Evolutionary conservation across 345 rosid genomes (phyloP).

Genomic region (Corymbia maculata): DNA sequence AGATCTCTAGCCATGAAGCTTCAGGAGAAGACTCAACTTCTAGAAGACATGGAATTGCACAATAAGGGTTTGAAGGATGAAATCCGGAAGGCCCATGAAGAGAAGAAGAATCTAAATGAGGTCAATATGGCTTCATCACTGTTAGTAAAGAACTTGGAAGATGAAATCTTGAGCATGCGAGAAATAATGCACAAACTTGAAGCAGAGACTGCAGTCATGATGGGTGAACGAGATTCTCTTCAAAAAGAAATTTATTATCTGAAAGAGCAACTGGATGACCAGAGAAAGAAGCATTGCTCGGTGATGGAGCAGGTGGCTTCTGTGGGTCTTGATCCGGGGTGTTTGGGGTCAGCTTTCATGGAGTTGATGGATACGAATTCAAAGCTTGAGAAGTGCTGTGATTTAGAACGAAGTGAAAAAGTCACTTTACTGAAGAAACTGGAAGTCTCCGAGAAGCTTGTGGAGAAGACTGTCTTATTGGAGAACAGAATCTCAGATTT

Average conservation of each 20-base stretch:
- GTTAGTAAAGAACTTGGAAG: constrained; percentile 54
- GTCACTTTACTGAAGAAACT: constrained; percentile 42
- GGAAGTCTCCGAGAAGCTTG: constrained; percentile 51
- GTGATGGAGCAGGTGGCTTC: constrained; percentile 68
- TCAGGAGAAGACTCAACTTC: constrained; percentile 38
- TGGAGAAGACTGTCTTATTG: constrained; percentile 53
- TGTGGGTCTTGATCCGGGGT: constrained; percentile 51
- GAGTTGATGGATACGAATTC: constrained; percentile 51
- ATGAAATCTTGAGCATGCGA: constrained; percentile 44
- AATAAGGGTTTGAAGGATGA: constrained; percentile 45
- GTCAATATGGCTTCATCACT: constrained; percentile 57
- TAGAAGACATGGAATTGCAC: constrained; percentile 54
- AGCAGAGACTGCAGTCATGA: constrained; percentile 65
- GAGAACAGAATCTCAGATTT: constrained; percentile 77
- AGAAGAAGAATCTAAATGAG: constrained; percentile 46
- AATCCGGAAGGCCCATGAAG: constrained; percentile 39
- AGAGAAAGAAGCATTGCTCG: constrained; percentile 45
- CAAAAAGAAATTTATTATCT: constrained; percentile 90
- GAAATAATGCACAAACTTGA: constrained; percentile 76
- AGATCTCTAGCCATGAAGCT: constrained; percentile 53
- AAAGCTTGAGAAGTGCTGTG: constrained; percentile 36
- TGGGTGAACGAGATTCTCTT: constrained; percentile 73
- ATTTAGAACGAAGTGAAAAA: constrained; percentile 42
- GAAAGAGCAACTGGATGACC: constrained; percentile 68
- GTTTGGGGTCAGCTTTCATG: constrained; percentile 54